phyloP scores from a whole-genome alignment of 2,329 filamentous ascomycete genomes.

The Lithohypha guttulata region DNA sequence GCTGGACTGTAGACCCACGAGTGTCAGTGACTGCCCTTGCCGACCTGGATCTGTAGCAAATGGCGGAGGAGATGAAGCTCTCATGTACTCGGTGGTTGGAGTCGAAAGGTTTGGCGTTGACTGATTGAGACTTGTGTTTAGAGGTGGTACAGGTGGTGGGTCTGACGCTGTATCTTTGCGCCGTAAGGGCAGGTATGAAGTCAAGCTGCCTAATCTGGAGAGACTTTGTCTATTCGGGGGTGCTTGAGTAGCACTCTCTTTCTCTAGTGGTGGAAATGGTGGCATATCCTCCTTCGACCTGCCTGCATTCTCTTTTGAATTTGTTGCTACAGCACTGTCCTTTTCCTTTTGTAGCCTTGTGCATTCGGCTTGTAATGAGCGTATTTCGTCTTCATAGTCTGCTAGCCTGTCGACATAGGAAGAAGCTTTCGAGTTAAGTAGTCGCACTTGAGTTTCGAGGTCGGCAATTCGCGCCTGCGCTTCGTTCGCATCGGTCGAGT shows the following conservation, averaged over 20 bases:
- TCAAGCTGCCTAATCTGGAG: constrained; percentile 19
- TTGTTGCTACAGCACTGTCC: constrained; percentile 5
- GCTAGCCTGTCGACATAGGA: constrained; percentile 46
- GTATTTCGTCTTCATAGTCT: constrained; percentile 54
- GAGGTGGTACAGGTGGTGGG: constrained; percentile 25
- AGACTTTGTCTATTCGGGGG: constrained; percentile 9
- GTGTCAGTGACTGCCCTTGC: constrained; percentile 23
- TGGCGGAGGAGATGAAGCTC: constrained; percentile 10
- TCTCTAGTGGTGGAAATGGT: constrained; percentile 13
- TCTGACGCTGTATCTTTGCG: constrained; percentile 26
- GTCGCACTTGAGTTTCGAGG: constrained; percentile 44
- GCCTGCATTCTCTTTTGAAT: constrained; percentile 8
- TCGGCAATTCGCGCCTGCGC: constrained; percentile 37
- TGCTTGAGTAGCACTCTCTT: background rate
- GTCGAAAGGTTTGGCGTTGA: constrained; percentile 22
- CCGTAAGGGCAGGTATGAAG: constrained; percentile 22
- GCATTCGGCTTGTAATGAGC: constrained; percentile 32
- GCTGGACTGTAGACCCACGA: constrained; percentile 40
- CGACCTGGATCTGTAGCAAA: constrained; percentile 8
- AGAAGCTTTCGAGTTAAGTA: constrained; percentile 42
- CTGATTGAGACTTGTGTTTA: constrained; percentile 19
- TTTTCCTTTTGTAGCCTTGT: constrained; percentile 13
- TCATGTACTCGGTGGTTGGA: constrained; percentile 12
- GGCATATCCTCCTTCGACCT: constrained; percentile 18
- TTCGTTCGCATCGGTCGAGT: constrained; percentile 14